Conservation (phyloP, 2,329 filamentous ascomycete species). For the Parafenestella ontariensis region DNA sequence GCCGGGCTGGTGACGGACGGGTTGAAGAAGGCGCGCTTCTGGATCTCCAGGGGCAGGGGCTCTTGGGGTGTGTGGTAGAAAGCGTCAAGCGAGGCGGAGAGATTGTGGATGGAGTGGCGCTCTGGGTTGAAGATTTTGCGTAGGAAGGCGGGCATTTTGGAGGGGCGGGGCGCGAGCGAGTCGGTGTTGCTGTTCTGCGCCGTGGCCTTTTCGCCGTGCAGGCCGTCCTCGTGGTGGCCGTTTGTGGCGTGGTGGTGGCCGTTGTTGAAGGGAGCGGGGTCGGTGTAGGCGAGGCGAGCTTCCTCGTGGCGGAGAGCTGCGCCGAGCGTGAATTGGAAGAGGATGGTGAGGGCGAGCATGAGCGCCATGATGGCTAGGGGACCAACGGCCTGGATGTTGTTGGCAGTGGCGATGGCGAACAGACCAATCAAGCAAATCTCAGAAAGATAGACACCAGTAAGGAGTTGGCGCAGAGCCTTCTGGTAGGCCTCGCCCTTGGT, state of each 20-base stretch:
- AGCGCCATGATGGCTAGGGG: conserved; percentile 54
- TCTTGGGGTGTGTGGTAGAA: conserved; percentile 43
- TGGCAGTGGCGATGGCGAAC: conserved; percentile 51
- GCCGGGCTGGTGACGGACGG: conserved; percentile 53
- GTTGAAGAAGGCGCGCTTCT: conserved; percentile 53
- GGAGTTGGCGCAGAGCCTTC: conserved; percentile 56
- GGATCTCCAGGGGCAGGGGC: conserved; percentile 42
- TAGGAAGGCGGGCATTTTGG: conserved; percentile 43
- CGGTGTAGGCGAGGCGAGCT: conserved; percentile 38
- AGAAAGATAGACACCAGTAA: conserved; percentile 56
- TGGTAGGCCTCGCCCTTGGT: conserved; percentile 57
- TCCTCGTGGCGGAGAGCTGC: conserved; percentile 40
- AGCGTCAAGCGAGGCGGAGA: conserved; percentile 40
- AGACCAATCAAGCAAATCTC: conserved; percentile 58
- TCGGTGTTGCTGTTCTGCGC: background rate
- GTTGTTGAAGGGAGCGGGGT: conserved; percentile 26
- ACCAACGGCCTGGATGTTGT: conserved; percentile 44
- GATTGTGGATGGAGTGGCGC: conserved; percentile 36
- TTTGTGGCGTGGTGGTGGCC: conserved; percentile 24
- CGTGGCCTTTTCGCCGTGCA: conserved; percentile 16
- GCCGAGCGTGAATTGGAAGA: conserved; percentile 50
- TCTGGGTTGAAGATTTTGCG: conserved; percentile 43
- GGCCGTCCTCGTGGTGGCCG: conserved; percentile 31
- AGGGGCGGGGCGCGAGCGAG: conserved; percentile 27
- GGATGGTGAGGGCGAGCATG: conserved; percentile 49